phyloP scores from a whole-genome alignment of 768 basidiomycete species.

The Rhodotorula taiwanensis region DNA sequence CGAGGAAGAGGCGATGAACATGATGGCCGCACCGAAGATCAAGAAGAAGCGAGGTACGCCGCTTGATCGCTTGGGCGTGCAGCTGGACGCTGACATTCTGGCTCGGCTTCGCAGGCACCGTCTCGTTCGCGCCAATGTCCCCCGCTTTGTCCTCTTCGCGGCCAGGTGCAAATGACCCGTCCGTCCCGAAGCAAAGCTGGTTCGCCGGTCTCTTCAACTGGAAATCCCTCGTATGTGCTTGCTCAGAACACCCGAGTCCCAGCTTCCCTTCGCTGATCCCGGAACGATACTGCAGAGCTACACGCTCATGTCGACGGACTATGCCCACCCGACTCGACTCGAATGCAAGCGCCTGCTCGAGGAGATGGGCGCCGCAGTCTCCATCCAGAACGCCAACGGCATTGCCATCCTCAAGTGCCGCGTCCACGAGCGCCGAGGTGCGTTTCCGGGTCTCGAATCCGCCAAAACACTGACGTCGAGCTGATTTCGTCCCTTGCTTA shows the following conservation, averaged over 20 bases:
- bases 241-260: too few relatives aligned
- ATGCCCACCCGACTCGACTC: slow-evolving; percentile 57
- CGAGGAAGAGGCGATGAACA: slow-evolving; percentile 4
- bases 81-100: neutral
- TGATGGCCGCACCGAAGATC: slow-evolving; percentile 4
- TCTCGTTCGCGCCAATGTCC: slow-evolving; percentile 30
- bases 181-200: slow-evolving; percentile 64
- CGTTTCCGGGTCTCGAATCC: slow-evolving; percentile 8
- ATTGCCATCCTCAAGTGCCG: slow-evolving; percentile 68
- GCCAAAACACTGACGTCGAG: neutral
- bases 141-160: slow-evolving; percentile 10
- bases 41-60: slow-evolving; percentile 32
- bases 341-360: slow-evolving; percentile 68
- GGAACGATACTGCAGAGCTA: too few relatives aligned
- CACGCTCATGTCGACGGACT: slow-evolving; percentile 47
- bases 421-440: slow-evolving; percentile 57
- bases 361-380: slow-evolving; percentile 62
- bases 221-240: slow-evolving; percentile 61
- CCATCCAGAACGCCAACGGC: slow-evolving; percentile 59
- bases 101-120: neutral
- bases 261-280: too few relatives aligned
- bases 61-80: neutral
- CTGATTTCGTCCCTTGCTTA: slow-evolving; percentile 41
- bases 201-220: slow-evolving; percentile 81
- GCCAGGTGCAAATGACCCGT: slow-evolving; percentile 31